A percentile compares a stretch with the other conserved stretches of the same genome.
Evolutionary conservation across 2,329 filamentous ascomycete species (phyloP).

Genomic region (Alternaria sp.): DNA sequence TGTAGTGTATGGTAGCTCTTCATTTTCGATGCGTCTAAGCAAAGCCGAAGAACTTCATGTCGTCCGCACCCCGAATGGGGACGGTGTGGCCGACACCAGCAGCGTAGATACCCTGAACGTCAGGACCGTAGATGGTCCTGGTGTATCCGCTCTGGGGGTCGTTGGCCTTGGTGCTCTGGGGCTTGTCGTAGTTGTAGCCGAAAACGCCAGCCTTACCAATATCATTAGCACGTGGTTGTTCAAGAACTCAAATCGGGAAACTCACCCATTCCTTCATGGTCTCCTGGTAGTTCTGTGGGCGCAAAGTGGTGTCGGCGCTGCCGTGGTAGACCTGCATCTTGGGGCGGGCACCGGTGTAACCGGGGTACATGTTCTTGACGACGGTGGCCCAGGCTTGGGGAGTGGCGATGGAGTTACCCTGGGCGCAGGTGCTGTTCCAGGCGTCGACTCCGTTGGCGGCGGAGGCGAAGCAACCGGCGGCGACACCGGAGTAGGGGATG

Average conservation of each 20-base stretch:
- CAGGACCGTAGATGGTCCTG: conserved; percentile 38
- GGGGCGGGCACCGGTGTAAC: conserved; percentile 58
- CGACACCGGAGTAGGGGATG: conserved; percentile 60
- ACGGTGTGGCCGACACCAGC: conserved; percentile 45
- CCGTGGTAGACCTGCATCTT: conserved; percentile 67
- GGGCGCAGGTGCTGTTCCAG: conserved; percentile 62
- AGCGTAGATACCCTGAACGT: conserved; percentile 46
- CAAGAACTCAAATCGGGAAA: background rate
- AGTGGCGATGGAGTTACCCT: conserved; percentile 55
- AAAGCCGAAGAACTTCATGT: conserved; percentile 46
- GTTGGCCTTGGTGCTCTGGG: conserved; percentile 37
- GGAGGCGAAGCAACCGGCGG: conserved; percentile 61
- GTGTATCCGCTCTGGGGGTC: conserved; percentile 43
- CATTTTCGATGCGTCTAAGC: conserved; percentile 7
- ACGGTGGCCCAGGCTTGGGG: conserved; percentile 58
- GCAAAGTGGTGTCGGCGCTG: conserved; percentile 57
- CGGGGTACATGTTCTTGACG: conserved; percentile 58
- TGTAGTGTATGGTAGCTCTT: background rate
- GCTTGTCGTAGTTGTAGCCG: conserved; percentile 41
- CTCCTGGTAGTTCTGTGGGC: conserved; percentile 63
- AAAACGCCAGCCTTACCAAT: conserved; percentile 33
- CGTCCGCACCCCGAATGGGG: conserved; percentile 40
- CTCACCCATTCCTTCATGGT: conserved; percentile 48
- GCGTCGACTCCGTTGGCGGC: conserved; percentile 50
- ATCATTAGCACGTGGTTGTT: background rate